phyloP scores from a whole-genome alignment of 169 alveolate genomes.

The Pseudocohnilembus persalinus region DNA sequence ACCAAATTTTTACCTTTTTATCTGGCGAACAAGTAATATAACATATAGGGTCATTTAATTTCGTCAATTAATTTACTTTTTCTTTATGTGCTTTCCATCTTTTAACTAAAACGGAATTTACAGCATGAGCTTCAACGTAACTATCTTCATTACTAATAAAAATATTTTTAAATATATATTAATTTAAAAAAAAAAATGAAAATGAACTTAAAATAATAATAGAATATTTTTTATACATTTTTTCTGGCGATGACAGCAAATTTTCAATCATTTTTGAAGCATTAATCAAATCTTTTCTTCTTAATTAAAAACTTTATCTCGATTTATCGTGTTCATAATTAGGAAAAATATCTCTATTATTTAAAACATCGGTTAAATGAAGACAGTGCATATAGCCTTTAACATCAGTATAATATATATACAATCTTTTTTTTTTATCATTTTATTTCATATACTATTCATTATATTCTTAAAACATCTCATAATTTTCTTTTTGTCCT shows the following conservation, averaged over 20 bases:
- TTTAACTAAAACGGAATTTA: slow-evolving; percentile 7
- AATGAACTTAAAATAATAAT: too few relatives aligned
- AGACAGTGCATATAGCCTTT: slow-evolving; percentile 1
- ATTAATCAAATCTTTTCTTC: slow-evolving; percentile 40
- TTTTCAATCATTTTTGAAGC: slow-evolving; percentile 40
- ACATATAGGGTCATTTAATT: slow-evolving; percentile 13
- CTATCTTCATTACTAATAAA: slow-evolving; percentile 4
- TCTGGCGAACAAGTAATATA: slow-evolving; percentile 20
- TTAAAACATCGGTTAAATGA: slow-evolving; percentile 16
- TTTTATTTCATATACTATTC: slow-evolving; percentile 11
- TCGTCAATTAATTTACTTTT: neutral
- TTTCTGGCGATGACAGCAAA: slow-evolving; percentile 9
- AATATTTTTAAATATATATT: too few relatives aligned
- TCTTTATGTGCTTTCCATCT: slow-evolving; percentile 23
- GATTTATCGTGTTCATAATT: slow-evolving; percentile 12
- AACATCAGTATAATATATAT: slow-evolving; percentile 9
- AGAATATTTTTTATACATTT: neutral
- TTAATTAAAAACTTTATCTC: slow-evolving; percentile 23
- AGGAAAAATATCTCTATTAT: slow-evolving; percentile 1
- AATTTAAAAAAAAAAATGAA: too few relatives aligned
- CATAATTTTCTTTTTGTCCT: slow-evolving; percentile 28
- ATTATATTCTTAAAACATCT: slow-evolving; percentile 20
- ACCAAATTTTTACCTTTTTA: slow-evolving; percentile 16
- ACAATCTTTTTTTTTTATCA: slow-evolving; percentile 4
- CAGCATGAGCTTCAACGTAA: neutral